Conservation (phyloP, 441 rosid genomes). For the Croton laevigatus region DNA sequence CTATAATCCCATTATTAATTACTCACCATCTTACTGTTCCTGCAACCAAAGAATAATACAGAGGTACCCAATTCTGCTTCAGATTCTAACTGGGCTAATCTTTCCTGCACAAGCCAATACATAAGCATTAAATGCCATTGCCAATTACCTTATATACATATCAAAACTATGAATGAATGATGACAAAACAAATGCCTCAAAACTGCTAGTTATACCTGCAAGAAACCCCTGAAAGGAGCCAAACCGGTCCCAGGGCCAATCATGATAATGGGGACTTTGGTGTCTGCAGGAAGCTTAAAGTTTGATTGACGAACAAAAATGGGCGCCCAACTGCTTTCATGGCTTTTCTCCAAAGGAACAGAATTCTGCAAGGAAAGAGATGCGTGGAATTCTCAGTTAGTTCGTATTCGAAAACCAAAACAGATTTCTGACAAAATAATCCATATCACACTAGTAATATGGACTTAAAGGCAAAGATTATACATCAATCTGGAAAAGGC, state of each 20-base stretch:
- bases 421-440: neutral
- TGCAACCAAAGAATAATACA: slow-evolving; percentile 92
- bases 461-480: neutral
- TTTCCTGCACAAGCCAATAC: slow-evolving; percentile 54
- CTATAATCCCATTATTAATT: neutral
- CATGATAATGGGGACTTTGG: slow-evolving; percentile 85
- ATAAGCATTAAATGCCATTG: neutral
- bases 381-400: neutral
- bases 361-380: slow-evolving; percentile 44
- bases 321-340: slow-evolving; percentile 76
- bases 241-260: slow-evolving; percentile 98
- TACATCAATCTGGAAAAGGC: neutral
- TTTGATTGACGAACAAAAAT: slow-evolving; percentile 87
- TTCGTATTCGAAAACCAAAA: neutral
- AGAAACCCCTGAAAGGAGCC: slow-evolving; percentile 98
- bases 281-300: slow-evolving; percentile 81
- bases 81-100: slow-evolving; percentile 69
- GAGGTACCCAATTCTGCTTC: slow-evolving; percentile 83
- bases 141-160: neutral
- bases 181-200: neutral
- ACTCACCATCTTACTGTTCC: slow-evolving; percentile 74
- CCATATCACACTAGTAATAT: neutral
- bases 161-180: neutral
- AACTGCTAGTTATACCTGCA: slow-evolving; percentile 47
- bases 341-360: slow-evolving; percentile 58